Evolutionary conservation across 2,329 filamentous ascomycete species (phyloP), one percentile per base, ranked within the genome.

Genomic region (Trichoderma breve): DNA sequence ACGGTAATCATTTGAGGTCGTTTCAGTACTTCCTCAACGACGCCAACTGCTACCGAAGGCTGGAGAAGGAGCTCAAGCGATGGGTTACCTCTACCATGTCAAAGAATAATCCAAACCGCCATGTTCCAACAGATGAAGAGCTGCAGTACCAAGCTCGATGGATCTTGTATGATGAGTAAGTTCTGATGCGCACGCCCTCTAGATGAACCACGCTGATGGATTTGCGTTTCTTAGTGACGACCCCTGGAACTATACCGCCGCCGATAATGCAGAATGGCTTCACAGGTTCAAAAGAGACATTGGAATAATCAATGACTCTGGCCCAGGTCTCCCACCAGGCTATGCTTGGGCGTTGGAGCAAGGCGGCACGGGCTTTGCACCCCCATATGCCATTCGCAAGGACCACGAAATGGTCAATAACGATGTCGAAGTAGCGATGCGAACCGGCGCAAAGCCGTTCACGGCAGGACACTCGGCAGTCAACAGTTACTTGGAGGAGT

Each of bases 131-230:
- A 0, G 89, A 91, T 74, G 84, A 86, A n/a, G 89, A 91, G 76
- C 79, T 91, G n/a, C 86, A 89, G 76, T 86, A 89, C 73, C 89
- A 91, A 76, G 88, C 89, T 3, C 84, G 89, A 21, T 90, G 88
- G 87, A 85, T 90, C 43, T 80, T 90, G 0, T 91, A 89, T 72
- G 88, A 90, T 70, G 88, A 89, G 84, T 89, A 79, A 80, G 87
- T 83, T 34, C 7, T 34, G 15, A n/a, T 21, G n/a, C 11, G 5
- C 15, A 28, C 7, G 6, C 8, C 14, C 1, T 14, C 6, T 26
- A n/a, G 24, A 71, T 47, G 21, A 62, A 28, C 18, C 26, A 24
- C 6, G 11, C 55, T 60, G 47, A 69, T 58, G 12, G 5, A 8
- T 14, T 28, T 14, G 3, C n/a, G 32, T 32, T 61, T 47, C 14